phyloP scores from a whole-genome alignment of 306 rosid genomes.

The Sesbania bispinosa region DNA sequence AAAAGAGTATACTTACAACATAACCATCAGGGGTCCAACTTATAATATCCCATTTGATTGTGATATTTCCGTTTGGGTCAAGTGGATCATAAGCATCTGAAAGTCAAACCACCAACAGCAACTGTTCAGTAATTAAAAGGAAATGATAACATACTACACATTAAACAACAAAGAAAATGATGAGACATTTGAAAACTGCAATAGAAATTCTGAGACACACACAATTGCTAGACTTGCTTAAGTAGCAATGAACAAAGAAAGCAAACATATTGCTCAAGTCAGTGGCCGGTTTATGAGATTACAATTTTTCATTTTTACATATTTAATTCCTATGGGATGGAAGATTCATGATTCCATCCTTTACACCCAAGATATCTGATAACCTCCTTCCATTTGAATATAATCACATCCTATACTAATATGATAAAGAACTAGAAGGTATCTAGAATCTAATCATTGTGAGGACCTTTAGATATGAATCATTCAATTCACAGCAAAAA shows the following conservation, averaged over 20 bases:
- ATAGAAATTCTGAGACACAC: background rate
- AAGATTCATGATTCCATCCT: background rate
- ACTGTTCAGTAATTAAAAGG: background rate
- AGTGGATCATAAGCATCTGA: conserved; percentile 81
- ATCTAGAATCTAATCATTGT: background rate
- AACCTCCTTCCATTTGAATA: background rate
- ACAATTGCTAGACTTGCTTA: background rate
- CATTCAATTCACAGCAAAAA: conserved; percentile 11
- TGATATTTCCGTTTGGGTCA: conserved; percentile 79
- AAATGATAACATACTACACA: background rate
- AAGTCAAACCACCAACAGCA: conserved; percentile 3
- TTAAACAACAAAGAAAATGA: background rate
- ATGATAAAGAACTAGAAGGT: background rate
- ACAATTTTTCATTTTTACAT: background rate
- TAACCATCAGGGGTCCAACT: conserved; percentile 84
- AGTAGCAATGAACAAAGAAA: background rate
- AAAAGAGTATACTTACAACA: conserved; percentile 50
- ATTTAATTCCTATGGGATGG: background rate
- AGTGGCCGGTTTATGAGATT: background rate
- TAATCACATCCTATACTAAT: background rate
- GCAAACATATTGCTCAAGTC: background rate
- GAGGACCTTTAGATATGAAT: background rate
- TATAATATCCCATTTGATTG: conserved; percentile 79
- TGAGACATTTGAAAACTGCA: background rate
- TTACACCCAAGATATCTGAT: background rate